Evolutionary conservation across 1,284 basidiomycete species (phyloP).

Genomic region (Ganoderma leucocontextum): DNA sequence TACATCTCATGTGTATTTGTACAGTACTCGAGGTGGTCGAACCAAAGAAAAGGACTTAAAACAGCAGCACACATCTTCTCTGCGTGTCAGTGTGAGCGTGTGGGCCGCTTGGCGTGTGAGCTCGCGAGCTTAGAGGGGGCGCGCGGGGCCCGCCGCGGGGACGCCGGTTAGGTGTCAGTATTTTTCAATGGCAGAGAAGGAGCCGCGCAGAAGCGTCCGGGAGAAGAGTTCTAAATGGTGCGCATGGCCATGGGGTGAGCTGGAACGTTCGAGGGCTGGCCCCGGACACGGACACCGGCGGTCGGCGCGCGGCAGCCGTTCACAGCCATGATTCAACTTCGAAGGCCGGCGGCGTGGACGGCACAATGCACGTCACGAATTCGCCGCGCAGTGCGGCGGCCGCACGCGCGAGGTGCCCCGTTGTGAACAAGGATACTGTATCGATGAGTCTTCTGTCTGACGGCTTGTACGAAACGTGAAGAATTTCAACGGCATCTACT

Average conservation of each 20-base stretch:
- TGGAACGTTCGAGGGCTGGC: constrained; percentile 29
- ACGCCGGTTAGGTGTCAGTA: constrained; percentile 12
- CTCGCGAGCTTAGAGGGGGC: constrained; percentile 7
- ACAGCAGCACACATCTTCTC: constrained; percentile 18
- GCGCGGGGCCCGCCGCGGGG: constrained; percentile 14
- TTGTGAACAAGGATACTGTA: neutral
- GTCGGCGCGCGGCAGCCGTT: constrained; percentile 22
- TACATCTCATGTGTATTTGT: constrained; percentile 58
- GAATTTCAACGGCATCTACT: neutral
- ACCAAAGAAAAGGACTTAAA: constrained; percentile 29
- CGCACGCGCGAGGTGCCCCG: neutral
- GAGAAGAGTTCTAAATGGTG: constrained; percentile 22
- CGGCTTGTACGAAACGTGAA: constrained; percentile 4
- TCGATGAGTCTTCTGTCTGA: neutral
- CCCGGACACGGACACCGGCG: constrained; percentile 17
- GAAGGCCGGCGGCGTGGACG: neutral
- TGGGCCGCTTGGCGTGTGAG: constrained; percentile 15
- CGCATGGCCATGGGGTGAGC: constrained; percentile 13
- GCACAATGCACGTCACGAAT: constrained; percentile 5
- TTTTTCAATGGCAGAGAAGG: constrained; percentile 12
- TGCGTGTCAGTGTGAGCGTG: constrained; percentile 7
- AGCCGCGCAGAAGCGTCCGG: constrained; percentile 4
- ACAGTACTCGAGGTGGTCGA: constrained; percentile 41
- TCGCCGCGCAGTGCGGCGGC: neutral
- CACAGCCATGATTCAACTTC: constrained; percentile 11